A percentile compares a stretch with the other conserved stretches of the same genome.
Conservation (phyloP, 73 alveolate species). For the Breviolum minutum region DNA sequence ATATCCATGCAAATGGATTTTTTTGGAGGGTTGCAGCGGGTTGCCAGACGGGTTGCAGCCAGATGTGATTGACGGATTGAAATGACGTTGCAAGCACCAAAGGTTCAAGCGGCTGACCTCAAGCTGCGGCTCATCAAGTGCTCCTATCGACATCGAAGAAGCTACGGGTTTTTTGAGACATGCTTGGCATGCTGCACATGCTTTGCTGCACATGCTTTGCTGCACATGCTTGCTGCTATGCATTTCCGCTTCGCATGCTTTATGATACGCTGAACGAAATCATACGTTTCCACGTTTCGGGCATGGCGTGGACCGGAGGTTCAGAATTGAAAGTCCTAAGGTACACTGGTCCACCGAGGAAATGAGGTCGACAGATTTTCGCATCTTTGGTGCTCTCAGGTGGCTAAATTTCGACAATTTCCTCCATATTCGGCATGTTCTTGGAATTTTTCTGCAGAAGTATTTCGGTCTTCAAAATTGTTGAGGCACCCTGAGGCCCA, state of each 20-base stretch:
- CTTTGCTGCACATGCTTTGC: background rate
- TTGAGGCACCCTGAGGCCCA: background rate
- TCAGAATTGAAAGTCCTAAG: background rate
- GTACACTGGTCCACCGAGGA: slow-evolving; percentile 41
- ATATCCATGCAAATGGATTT: background rate
- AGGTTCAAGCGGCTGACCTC: slow-evolving; percentile 86
- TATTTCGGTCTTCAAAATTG: too few species aligned
- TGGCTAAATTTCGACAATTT: background rate
- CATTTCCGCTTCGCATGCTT: background rate
- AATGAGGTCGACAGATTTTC: background rate
- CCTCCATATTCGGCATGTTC: background rate
- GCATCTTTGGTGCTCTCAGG: background rate
- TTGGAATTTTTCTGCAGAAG: background rate
- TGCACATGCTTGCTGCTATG: background rate
- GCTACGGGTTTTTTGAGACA: background rate
- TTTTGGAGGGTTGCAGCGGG: background rate
- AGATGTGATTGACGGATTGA: background rate
- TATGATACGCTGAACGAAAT: too few species aligned
- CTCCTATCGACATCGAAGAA: background rate
- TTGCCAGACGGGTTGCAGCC: too few species aligned
- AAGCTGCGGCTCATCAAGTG: slow-evolving; percentile 91
- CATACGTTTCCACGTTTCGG: background rate
- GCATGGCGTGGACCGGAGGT: too few species aligned
- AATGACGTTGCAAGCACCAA: background rate
- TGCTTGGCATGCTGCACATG: background rate